Evolutionary conservation across 2,329 filamentous ascomycete species (phyloP).

Genomic region (Harringtonia aguacate): DNA sequence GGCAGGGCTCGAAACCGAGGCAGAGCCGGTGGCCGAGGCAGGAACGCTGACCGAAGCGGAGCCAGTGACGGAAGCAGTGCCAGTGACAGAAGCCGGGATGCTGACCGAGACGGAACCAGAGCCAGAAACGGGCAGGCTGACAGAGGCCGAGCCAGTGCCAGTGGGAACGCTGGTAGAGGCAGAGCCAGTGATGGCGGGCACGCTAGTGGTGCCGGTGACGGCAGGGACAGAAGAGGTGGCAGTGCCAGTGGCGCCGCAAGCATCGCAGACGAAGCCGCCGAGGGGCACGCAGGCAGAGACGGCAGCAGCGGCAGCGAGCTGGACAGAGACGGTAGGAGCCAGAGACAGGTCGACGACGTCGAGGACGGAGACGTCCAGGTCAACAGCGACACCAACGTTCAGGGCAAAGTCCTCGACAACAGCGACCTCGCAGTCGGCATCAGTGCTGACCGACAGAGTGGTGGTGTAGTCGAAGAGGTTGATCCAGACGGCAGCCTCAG

Average conservation of each 20-base stretch:
- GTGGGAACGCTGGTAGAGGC: neutral
- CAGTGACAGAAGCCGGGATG: neutral
- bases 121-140: neutral
- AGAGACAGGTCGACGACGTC: slow-evolving; percentile 14
- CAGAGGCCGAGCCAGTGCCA: neutral
- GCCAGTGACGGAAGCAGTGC: neutral
- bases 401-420: slow-evolving; percentile 14
- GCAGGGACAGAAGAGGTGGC: neutral
- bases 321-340: slow-evolving; percentile 17
- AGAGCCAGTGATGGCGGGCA: too few relatives aligned
- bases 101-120: neutral
- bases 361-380: slow-evolving; percentile 15
- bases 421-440: neutral
- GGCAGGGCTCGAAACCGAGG: neutral
- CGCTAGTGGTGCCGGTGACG: neutral
- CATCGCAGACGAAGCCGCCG: neutral
- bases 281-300: slow-evolving; percentile 12
- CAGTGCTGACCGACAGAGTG: slow-evolving; percentile 12
- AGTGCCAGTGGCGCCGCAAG: neutral
- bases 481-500: slow-evolving; percentile 18
- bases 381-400: slow-evolving; percentile 15
- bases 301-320: slow-evolving; percentile 13
- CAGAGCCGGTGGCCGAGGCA: neutral
- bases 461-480: slow-evolving; percentile 21
- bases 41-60: neutral